These are phyloP conservation scores for Colletotrichum phormii DNA, from an alignment of 2,329 filamentous ascomycete species.

Conservation along the genomic window DNA sequence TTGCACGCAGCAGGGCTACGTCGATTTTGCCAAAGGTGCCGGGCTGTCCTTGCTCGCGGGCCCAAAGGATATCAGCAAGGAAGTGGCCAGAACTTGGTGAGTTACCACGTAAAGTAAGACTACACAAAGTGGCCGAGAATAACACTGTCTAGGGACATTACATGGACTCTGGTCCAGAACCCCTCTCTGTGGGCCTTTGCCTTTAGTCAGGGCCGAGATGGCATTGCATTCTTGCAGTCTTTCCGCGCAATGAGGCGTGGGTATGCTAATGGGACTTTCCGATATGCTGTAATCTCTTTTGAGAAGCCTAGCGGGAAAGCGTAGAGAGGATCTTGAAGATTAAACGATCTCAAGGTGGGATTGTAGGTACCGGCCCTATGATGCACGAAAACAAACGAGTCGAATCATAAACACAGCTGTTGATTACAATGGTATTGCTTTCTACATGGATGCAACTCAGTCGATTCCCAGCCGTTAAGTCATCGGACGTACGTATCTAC, in stretches of 20 bases:
- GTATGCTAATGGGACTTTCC: constrained; percentile 68
- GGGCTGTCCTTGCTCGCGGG: constrained; percentile 57
- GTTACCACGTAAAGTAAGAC: constrained; percentile 33
- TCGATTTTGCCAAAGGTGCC: constrained; percentile 59
- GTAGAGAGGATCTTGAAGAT: neutral
- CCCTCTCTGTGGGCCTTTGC: constrained; percentile 72
- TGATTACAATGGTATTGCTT: neutral
- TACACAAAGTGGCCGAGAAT: neutral
- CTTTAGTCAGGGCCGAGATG: constrained; percentile 69
- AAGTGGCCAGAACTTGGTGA: constrained; percentile 71
- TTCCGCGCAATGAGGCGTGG: constrained; percentile 72
- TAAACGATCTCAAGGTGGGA: too few relatives aligned
- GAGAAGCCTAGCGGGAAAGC: constrained; percentile 49
- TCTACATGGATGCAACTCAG: neutral
- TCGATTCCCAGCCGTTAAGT: neutral
- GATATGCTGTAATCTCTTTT: constrained; percentile 70
- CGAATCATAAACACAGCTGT: neutral
- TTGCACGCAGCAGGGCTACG: constrained; percentile 64
- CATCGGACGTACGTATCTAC: neutral
- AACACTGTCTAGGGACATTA: constrained; percentile 64
- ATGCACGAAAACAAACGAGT: neutral
- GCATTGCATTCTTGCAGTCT: constrained; percentile 69
- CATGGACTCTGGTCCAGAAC: constrained; percentile 69
- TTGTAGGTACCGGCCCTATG: neutral
- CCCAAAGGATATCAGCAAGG: constrained; percentile 67